Conservation (phyloP, 2,329 filamentous ascomycete genomes). For the Trichophyton schoenleinii region DNA sequence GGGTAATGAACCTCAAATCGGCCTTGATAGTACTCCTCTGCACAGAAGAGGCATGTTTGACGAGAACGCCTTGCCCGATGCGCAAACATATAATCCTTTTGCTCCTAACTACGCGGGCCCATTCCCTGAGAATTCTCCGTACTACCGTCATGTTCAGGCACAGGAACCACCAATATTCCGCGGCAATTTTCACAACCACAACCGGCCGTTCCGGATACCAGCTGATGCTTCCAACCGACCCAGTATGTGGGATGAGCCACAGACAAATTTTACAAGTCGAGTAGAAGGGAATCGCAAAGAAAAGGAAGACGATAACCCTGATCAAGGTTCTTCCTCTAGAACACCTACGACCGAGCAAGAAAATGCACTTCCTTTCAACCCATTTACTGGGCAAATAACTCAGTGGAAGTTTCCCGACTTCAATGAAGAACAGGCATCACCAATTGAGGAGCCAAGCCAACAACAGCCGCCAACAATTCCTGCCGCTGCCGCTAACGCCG, state of each 20-base stretch:
- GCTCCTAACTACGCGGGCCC: background rate
- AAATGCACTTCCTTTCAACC: background rate
- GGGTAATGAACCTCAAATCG: background rate
- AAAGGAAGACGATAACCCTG: background rate
- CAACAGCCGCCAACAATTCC: background rate
- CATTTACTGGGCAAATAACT: background rate
- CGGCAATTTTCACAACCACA: background rate
- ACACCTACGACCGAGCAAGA: background rate
- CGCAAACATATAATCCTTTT: constrained; percentile 1
- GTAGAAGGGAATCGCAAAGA: background rate
- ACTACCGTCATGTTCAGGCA: background rate
- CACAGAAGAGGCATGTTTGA: background rate
- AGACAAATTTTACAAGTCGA: background rate
- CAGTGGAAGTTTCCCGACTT: background rate
- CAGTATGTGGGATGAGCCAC: background rate
- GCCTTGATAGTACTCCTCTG: background rate
- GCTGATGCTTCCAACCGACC: background rate
- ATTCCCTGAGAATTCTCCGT: background rate
- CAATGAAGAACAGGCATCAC: background rate
- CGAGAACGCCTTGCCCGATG: background rate
- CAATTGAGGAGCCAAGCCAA: background rate
- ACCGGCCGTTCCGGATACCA: background rate
- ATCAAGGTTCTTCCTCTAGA: background rate
- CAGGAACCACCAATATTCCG: background rate
- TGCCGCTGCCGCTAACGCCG: background rate